Conservation (phyloP, 805 yeast genomes). For the Candida ulmi region DNA sequence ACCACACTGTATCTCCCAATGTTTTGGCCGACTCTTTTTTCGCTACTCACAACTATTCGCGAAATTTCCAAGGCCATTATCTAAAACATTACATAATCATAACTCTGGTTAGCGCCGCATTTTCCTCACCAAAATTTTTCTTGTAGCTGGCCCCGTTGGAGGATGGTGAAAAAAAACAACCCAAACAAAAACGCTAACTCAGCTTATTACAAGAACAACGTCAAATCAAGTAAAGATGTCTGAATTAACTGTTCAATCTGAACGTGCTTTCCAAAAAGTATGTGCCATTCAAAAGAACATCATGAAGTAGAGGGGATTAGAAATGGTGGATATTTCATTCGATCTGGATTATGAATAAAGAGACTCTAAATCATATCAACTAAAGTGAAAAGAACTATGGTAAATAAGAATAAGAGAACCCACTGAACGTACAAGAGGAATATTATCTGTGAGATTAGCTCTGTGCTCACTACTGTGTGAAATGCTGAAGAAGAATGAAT, state of each 20-base stretch:
- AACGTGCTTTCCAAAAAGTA: constrained; percentile 99
- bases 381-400: too few relatives aligned
- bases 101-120: not conserved
- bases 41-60: not conserved
- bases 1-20: not conserved
- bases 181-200: not conserved
- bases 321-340: too few relatives aligned
- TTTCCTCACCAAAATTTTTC: not conserved
- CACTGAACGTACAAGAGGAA: too few relatives aligned
- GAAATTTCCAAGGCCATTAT: too few relatives aligned
- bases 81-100: not conserved
- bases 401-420: too few relatives aligned
- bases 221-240: constrained; percentile 77
- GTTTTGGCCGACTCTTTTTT: not conserved
- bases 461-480: too few relatives aligned
- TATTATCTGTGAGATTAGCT: too few relatives aligned
- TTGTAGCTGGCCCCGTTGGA: not conserved
- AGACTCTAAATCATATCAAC: too few relatives aligned
- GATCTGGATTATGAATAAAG: too few relatives aligned
- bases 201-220: constrained; percentile 18
- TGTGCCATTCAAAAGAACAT: constrained; percentile 28
- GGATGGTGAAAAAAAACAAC: constrained; percentile 4
- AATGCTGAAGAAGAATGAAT: too few relatives aligned
- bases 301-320: not conserved
- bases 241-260: constrained; percentile 99